These are phyloP conservation scores for Endoconidiophora polonica DNA, from an alignment of 2,329 filamentous ascomycete genomes.

Conservation along the genomic window DNA sequence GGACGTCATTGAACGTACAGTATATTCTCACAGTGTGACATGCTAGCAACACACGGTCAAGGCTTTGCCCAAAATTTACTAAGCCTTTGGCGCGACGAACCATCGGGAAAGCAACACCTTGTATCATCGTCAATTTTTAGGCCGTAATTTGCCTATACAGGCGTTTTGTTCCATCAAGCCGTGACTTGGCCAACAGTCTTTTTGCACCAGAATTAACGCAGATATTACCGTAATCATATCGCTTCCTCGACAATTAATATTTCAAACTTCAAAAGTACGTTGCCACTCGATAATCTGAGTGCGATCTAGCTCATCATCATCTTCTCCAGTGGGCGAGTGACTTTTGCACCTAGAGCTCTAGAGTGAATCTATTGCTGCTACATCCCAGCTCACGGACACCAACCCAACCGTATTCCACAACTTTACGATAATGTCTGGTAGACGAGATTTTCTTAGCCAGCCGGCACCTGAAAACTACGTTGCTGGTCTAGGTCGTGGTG, in stretches of 20 bases:
- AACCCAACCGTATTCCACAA: background rate
- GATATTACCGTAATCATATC: too few relatives aligned
- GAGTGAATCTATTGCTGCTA: background rate
- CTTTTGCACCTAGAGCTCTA: background rate
- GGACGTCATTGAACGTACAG: background rate
- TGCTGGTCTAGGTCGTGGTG: constrained; percentile 90
- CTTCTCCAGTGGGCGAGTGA: constrained; percentile 7
- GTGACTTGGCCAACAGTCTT: too few relatives aligned
- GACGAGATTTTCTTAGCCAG: constrained; percentile 77
- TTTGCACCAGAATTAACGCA: too few relatives aligned
- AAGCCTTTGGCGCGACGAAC: too few relatives aligned
- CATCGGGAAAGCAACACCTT: too few relatives aligned
- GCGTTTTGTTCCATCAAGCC: too few relatives aligned
- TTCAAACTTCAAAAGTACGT: constrained; percentile 10
- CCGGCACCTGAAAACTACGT: constrained; percentile 78
- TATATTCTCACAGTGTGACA: background rate
- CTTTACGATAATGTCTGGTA: constrained; percentile 32
- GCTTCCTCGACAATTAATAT: background rate
- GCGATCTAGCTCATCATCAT: constrained; percentile 11
- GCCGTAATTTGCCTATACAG: too few relatives aligned
- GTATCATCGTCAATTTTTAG: too few relatives aligned
- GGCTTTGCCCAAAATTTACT: background rate
- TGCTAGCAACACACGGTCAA: background rate
- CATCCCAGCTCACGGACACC: background rate
- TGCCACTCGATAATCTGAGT: constrained; percentile 4